phyloP scores from a whole-genome alignment of 192 early-diverging fungal genomes.

The Coemansia sp. region DNA sequence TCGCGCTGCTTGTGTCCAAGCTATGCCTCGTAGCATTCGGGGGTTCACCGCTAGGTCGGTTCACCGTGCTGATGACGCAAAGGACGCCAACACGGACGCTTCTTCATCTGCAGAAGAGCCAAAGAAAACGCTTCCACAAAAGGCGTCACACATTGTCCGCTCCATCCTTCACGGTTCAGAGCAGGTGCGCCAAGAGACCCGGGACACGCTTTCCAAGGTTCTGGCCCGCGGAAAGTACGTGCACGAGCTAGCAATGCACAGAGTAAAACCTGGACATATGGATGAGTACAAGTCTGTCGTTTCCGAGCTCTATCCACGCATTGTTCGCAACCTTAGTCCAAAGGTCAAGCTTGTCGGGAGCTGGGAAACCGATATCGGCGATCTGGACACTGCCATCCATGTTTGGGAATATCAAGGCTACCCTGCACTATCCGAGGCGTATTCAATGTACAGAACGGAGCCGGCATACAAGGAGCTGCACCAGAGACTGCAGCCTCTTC shows the following conservation, averaged over 20 bases:
- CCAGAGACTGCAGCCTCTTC: constrained; percentile 66
- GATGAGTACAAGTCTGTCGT: constrained; percentile 84
- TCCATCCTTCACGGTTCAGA: constrained; percentile 73
- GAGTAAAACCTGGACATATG: constrained; percentile 80
- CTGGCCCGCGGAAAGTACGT: constrained; percentile 85
- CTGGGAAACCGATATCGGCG: constrained; percentile 85
- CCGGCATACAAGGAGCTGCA: constrained; percentile 67
- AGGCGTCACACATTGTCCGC: constrained; percentile 62
- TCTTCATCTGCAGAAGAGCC: constrained; percentile 23
- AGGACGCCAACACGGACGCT: constrained; percentile 2
- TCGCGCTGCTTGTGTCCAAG: background rate
- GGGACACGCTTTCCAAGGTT: constrained; percentile 72
- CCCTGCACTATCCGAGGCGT: constrained; percentile 70
- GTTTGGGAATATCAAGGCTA: constrained; percentile 96
- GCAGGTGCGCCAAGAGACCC: constrained; percentile 61
- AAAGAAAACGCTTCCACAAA: constrained; percentile 52
- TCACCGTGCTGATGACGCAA: constrained; percentile 7
- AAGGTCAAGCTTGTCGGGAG: constrained; percentile 83
- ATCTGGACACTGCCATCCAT: constrained; percentile 80
- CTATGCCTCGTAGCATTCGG: background rate
- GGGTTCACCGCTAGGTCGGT: background rate
- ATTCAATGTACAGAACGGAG: constrained; percentile 61
- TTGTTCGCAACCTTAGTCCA: constrained; percentile 74
- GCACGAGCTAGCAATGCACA: constrained; percentile 82
- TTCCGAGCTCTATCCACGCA: constrained; percentile 71